Conservation (phyloP, 163 green algal species). For the Prototheca wickerhamii region DNA sequence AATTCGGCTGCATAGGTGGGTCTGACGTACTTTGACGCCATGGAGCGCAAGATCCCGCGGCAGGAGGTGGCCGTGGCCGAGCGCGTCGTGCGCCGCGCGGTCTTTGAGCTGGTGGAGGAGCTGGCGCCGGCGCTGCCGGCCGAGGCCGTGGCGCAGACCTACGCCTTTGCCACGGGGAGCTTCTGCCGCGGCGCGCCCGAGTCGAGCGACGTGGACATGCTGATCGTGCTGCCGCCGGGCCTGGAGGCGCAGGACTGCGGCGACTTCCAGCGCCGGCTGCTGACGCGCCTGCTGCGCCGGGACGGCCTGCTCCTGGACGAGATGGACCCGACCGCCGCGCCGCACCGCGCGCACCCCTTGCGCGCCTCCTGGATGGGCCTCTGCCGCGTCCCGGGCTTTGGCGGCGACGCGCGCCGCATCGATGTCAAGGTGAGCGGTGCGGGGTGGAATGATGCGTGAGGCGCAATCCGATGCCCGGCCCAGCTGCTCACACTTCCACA, state of each 20-base stretch:
- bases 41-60: conserved; percentile 42
- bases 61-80: conserved; percentile 32
- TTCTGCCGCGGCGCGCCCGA: conserved; percentile 46
- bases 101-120: conserved; percentile 17
- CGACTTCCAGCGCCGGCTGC: conserved; percentile 17
- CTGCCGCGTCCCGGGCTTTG: conserved; percentile 14
- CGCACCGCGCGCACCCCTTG: not conserved
- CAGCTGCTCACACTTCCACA: not conserved
- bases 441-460: not conserved
- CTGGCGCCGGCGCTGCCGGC: not conserved
- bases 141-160: conserved; percentile 8
- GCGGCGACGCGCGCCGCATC: conserved; percentile 29
- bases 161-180: conserved; percentile 36
- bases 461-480: too few relatives aligned
- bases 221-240: conserved; percentile 33
- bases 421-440: conserved; percentile 34
- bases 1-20: conserved; percentile 10
- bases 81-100: conserved; percentile 16
- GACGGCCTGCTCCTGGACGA: conserved; percentile 38
- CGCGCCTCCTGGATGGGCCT: conserved; percentile 50
- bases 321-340: conserved; percentile 10
- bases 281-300: conserved; percentile 15
- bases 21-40: conserved; percentile 54
- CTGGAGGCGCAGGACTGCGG: conserved; percentile 11
- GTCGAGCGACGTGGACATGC: conserved; percentile 49